Conservation (phyloP, 768 basidiomycete species). For the Mycena olivaceomarginata region DNA sequence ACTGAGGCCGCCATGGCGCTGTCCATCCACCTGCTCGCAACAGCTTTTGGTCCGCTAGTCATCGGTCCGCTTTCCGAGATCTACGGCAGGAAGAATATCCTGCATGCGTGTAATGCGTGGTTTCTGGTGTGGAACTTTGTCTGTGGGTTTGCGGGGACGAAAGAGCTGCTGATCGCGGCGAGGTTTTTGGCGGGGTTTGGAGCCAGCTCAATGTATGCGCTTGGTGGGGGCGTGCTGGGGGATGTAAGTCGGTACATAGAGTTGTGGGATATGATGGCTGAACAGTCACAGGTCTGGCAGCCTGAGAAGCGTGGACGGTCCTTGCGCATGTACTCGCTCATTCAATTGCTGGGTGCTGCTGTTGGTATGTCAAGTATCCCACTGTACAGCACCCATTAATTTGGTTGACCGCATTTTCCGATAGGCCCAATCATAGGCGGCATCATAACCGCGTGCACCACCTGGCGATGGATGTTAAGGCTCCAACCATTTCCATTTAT, state of each 20-base stretch:
- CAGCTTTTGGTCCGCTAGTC: not conserved
- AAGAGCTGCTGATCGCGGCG: not conserved
- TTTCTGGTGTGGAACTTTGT: not conserved
- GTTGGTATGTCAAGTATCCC: not conserved
- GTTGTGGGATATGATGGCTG: too few species aligned
- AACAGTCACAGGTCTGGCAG: not conserved
- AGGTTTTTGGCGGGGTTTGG: not conserved
- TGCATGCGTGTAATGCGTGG: not conserved
- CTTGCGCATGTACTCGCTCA: not conserved
- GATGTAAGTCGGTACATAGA: not conserved
- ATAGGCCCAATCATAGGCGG: not conserved
- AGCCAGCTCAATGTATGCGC: not conserved
- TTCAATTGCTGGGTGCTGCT: not conserved
- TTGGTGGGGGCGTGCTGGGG: not conserved
- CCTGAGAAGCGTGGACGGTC: not conserved
- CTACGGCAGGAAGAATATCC: not conserved
- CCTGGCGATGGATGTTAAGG: conserved; percentile 7
- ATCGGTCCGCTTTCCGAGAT: conserved; percentile 1
- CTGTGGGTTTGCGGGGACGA: not conserved
- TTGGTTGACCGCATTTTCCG: not conserved
- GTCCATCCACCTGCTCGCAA: not conserved
- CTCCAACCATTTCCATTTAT: too few species aligned
- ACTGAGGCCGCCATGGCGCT: not conserved
- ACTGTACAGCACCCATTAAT: too few species aligned
- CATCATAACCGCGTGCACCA: conserved; percentile 4